A percentile compares a stretch with the other conserved stretches of the same genome.
These are phyloP conservation scores for Penicillium fuscoglaucum DNA, from an alignment of 2,329 filamentous ascomycete genomes.

Conservation along the genomic window DNA sequence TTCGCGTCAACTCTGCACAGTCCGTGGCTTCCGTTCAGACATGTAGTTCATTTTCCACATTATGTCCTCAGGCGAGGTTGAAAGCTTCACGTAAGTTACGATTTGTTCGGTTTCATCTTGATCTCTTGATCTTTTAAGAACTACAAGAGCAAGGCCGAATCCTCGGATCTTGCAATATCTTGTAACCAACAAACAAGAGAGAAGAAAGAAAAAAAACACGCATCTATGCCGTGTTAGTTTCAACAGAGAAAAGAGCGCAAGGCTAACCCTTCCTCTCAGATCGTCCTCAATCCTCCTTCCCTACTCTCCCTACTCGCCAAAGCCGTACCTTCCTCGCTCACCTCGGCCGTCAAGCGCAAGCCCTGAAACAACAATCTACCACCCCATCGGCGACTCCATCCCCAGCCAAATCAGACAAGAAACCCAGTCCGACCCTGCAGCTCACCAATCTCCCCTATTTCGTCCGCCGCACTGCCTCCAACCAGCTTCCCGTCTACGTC, in stretches of 20 bases:
- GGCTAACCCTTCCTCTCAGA: conserved; percentile 22
- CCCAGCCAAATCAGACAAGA: conserved; percentile 15
- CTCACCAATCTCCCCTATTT: conserved; percentile 62
- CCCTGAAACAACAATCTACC: conserved; percentile 37
- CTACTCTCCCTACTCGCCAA: conserved; percentile 29
- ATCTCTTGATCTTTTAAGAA: not conserved
- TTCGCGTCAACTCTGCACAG: conserved; percentile 29
- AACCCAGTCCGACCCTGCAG: conserved; percentile 25
- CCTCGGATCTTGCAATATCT: not conserved
- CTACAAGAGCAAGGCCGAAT: not conserved
- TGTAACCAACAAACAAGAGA: conserved; percentile 2
- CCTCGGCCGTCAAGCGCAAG: conserved; percentile 39
- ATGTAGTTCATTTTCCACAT: conserved; percentile 33
- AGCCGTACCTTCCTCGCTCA: conserved; percentile 41
- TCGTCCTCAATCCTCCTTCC: conserved; percentile 25
- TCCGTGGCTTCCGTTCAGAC: conserved; percentile 32
- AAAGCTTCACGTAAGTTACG: conserved; percentile 33
- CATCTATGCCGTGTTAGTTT: not conserved
- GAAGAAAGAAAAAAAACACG: conserved; percentile 2
- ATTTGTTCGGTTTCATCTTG: not conserved
- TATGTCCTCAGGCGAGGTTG: conserved; percentile 31
- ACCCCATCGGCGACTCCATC: conserved; percentile 29
- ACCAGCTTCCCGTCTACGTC: conserved; percentile 75
- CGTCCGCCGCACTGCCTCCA: conserved; percentile 68
- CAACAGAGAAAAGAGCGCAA: not conserved